Evolutionary conservation across 1,284 basidiomycete species (phyloP), one percentile per base, ranked within the genome.

Genomic region (Tilletia horrida): DNA sequence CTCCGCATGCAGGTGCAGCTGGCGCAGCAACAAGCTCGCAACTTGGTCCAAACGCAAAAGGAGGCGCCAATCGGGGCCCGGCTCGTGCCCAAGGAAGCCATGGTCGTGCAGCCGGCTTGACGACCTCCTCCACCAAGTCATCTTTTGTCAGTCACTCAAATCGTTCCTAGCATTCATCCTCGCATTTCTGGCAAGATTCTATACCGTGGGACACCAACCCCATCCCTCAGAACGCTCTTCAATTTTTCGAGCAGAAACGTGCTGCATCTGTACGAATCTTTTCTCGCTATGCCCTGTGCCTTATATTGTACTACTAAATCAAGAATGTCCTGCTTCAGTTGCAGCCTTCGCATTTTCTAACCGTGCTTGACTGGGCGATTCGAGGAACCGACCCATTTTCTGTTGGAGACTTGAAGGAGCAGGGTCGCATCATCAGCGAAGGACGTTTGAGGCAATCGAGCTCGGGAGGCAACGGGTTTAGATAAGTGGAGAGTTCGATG

Each of bases 401-500:
- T n/a, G n/a, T n/a, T n/a, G n/a, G n/a, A n/a, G n/a, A n/a, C n/a
- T n/a, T n/a, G 45, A n/a, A 48, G 6, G 45, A 23, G 21, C 16
- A 48, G 6, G 16, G 6, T 6, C 16, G 4, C 45, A 7, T n/a
- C 45, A 4, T 48, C 18, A 6, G 16, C 7, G 45, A 18, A 16
- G 16, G 16, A 48, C 18, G 62, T 27, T 18, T 21, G 35, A 40
- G 25, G 11, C 29, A 63, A 43, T 27, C 11, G 25, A 29, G 29
- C 14, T 44, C 13, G n/a, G 55, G 57, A 42, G 57, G 63, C 13
- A 55, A 2, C 2, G 63, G 63, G 42, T 65, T 65, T 18, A 65
- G 43, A 35, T 65, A 65, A 11, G 25, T 35, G 18, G 44, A 47
- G 14, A 65, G 8, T n/a, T 65, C 63, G 16, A 65, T 27, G 14